Conservation (phyloP, 257 asterid genomes). For the Ilex aquifolium region DNA sequence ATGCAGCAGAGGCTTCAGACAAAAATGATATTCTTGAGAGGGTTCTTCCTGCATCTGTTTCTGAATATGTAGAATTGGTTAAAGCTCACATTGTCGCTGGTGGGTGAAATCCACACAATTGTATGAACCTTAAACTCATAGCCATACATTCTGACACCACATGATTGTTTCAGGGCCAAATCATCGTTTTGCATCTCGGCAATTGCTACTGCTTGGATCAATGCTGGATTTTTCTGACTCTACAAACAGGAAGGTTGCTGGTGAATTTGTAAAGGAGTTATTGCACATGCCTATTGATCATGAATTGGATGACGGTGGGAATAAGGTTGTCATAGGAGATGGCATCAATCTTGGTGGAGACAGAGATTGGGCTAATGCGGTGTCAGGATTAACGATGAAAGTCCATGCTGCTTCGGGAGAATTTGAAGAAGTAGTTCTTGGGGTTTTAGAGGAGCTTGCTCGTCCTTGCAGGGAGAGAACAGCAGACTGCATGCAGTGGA, state of each 20-base stretch:
- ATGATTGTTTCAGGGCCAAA: slow-evolving; percentile 58
- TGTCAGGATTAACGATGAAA: slow-evolving; percentile 65
- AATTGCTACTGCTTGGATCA: slow-evolving; percentile 76
- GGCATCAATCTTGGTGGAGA: slow-evolving; percentile 95
- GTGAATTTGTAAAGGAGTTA: slow-evolving; percentile 67
- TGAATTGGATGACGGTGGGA: slow-evolving; percentile 77
- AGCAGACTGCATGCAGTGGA: slow-evolving; percentile 82
- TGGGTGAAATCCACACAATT: slow-evolving; percentile 31
- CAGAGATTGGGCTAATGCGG: slow-evolving; percentile 90
- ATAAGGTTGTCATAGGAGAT: slow-evolving; percentile 70
- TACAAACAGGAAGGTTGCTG: slow-evolving; percentile 78
- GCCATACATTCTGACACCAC: slow-evolving; percentile 10
- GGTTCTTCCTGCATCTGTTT: slow-evolving; percentile 72
- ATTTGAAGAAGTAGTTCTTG: slow-evolving; percentile 70
- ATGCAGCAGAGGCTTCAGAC: slow-evolving; percentile 93
- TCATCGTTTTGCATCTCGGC: slow-evolving; percentile 79
- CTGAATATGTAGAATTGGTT: slow-evolving; percentile 71
- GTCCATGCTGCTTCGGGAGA: slow-evolving; percentile 81
- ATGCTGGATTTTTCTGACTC: slow-evolving; percentile 88
- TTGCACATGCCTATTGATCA: slow-evolving; percentile 65
- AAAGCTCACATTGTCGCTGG: slow-evolving; percentile 82
- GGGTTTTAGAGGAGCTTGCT: slow-evolving; percentile 78
- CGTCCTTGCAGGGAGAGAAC: slow-evolving; percentile 94
- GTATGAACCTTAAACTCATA: slow-evolving; percentile 5
- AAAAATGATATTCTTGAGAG: slow-evolving; percentile 80